Conservation (phyloP, 495 filamentous ascomycete species). For the Parmelia sp. region DNA sequence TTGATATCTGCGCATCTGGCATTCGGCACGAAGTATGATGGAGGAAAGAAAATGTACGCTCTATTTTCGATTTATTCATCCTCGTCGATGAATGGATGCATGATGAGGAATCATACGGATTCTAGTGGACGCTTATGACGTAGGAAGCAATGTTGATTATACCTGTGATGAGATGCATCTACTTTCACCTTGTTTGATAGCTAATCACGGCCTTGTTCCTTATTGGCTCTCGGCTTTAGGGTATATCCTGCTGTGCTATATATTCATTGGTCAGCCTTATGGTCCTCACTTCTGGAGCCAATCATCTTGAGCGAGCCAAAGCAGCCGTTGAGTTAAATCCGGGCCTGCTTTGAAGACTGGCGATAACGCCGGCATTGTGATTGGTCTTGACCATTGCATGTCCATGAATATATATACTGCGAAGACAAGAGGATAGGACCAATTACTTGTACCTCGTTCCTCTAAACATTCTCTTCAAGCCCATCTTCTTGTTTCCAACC, state of each 20-base stretch:
- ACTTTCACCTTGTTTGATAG: neutral
- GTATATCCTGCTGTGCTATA: neutral
- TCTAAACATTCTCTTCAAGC: neutral
- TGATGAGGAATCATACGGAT: neutral
- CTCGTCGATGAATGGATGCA: too few relatives aligned
- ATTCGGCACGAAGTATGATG: neutral
- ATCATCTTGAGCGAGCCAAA: neutral
- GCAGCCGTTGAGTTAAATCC: neutral
- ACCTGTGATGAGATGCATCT: too few relatives aligned
- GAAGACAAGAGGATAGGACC: neutral
- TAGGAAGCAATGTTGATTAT: neutral
- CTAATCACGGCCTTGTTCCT: neutral
- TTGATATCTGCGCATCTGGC: neutral
- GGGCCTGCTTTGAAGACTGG: neutral
- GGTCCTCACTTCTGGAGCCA: neutral
- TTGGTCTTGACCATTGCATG: neutral
- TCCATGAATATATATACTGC: neutral
- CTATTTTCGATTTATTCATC: too few relatives aligned
- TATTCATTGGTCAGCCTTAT: neutral
- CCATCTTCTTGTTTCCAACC: too few relatives aligned
- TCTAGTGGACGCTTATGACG: neutral
- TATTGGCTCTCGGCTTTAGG: neutral
- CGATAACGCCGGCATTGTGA: neutral
- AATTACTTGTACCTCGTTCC: neutral
- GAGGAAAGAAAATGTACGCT: neutral